These are phyloP conservation scores for Lasiodiplodia sp. DNA, from an alignment of 2,329 filamentous ascomycete species.

Conservation along the genomic window DNA sequence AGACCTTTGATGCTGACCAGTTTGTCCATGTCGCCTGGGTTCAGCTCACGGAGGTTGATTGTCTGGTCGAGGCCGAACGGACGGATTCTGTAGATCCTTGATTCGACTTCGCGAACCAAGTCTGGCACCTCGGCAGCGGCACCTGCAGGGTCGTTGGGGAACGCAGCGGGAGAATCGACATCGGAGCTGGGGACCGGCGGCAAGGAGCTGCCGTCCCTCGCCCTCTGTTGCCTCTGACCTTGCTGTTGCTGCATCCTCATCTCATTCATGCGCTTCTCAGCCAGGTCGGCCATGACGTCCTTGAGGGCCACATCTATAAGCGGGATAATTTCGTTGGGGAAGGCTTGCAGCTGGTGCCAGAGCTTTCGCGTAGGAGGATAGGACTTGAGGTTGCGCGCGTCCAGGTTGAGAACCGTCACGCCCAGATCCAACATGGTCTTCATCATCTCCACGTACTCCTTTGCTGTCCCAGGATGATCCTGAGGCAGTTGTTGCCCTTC, in stretches of 20 bases:
- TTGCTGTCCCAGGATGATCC: conserved; percentile 74
- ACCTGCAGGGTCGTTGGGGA: conserved; percentile 45
- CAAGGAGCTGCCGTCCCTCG: conserved; percentile 70
- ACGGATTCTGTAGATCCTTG: conserved; percentile 82
- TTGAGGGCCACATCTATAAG: conserved; percentile 96
- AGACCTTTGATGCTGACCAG: conserved; percentile 93
- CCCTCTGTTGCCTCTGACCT: conserved; percentile 50
- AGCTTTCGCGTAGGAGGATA: conserved; percentile 93
- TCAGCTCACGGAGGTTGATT: conserved; percentile 91
- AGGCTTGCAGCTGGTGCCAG: conserved; percentile 93
- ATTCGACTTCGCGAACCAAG: conserved; percentile 76
- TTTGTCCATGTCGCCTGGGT: conserved; percentile 96
- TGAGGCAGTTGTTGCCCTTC: conserved; percentile 71
- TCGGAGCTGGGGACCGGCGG: conserved; percentile 84
- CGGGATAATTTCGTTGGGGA: conserved; percentile 94
- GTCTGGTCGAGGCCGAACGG: conserved; percentile 87
- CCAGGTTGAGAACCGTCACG: conserved; percentile 82
- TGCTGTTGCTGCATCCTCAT: conserved; percentile 66
- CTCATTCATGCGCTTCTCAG: conserved; percentile 77
- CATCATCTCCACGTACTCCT: conserved; percentile 84
- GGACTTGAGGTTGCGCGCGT: conserved; percentile 86
- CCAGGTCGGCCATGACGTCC: conserved; percentile 90
- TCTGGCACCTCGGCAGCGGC: conserved; percentile 68
- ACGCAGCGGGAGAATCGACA: conserved; percentile 52
- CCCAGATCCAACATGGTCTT: conserved; percentile 91